phyloP scores from a whole-genome alignment of 176 grass and related monocot species.

The Thalia dealbata region DNA sequence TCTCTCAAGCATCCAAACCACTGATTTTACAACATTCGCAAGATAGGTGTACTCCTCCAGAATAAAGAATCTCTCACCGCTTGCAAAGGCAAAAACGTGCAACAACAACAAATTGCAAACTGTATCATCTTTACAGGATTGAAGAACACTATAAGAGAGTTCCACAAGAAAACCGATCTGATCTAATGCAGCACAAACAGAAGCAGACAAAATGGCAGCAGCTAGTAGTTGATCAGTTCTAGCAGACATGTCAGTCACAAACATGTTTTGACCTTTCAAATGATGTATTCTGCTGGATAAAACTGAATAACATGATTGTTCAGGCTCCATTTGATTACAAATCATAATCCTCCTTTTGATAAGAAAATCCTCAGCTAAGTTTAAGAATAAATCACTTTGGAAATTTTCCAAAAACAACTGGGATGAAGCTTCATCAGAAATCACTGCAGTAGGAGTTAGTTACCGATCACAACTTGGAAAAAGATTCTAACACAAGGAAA shows the following conservation, averaged over 20 bases:
- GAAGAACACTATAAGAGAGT: slow-evolving; percentile 70
- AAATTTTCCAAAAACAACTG: slow-evolving; percentile 31
- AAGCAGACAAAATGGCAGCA: slow-evolving; percentile 58
- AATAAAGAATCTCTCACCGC: slow-evolving; percentile 52
- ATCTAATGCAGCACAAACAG: slow-evolving; percentile 41
- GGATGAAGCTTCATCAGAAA: slow-evolving; percentile 39
- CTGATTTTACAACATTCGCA: slow-evolving; percentile 35
- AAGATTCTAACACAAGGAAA: neutral
- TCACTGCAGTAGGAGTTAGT: slow-evolving; percentile 37
- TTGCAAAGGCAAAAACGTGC: slow-evolving; percentile 63
- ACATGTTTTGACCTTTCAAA: slow-evolving; percentile 24
- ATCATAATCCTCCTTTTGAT: slow-evolving; percentile 48
- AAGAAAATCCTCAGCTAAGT: slow-evolving; percentile 64
- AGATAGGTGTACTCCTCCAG: slow-evolving; percentile 37
- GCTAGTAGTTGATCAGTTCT: slow-evolving; percentile 45
- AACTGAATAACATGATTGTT: slow-evolving; percentile 4
- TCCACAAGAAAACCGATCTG: slow-evolving; percentile 43
- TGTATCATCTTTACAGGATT: slow-evolving; percentile 43
- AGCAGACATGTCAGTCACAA: slow-evolving; percentile 30
- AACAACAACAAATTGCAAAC: slow-evolving; percentile 47
- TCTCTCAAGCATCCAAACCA: slow-evolving; percentile 54
- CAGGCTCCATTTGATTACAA: slow-evolving; percentile 26
- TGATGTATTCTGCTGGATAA: slow-evolving; percentile 8
- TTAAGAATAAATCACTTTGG: slow-evolving; percentile 35
- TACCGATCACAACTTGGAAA: neutral